These are phyloP conservation scores for Epichloe bromicola DNA, from an alignment of 2,329 filamentous ascomycete species.

Conservation along the genomic window DNA sequence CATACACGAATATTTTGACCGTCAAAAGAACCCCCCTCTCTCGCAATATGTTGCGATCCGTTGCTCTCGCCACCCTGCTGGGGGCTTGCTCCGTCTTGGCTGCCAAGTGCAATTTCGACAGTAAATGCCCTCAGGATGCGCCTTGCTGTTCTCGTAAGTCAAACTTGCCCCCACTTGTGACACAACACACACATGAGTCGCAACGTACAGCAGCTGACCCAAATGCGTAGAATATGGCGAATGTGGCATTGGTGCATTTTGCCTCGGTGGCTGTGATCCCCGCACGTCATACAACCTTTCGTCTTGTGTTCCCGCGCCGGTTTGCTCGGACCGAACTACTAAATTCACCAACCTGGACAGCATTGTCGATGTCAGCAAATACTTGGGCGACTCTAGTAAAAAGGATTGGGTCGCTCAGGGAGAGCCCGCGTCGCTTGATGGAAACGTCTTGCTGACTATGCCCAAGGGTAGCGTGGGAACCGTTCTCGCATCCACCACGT, in stretches of 20 bases:
- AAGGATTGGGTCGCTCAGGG: slow-evolving; percentile 87
- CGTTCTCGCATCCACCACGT: slow-evolving; percentile 67
- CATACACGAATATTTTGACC: too few relatives aligned
- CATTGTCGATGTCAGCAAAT: slow-evolving; percentile 60
- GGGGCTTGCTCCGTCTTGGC: slow-evolving; percentile 19
- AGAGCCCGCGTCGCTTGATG: slow-evolving; percentile 52
- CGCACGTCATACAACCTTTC: slow-evolving; percentile 70
- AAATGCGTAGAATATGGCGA: slow-evolving; percentile 63
- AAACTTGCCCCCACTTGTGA: not conserved
- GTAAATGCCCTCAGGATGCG: slow-evolving; percentile 56
- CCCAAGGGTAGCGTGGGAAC: slow-evolving; percentile 73
- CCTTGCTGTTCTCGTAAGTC: slow-evolving; percentile 71
- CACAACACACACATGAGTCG: not conserved
- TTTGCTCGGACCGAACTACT: slow-evolving; percentile 65
- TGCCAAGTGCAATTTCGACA: slow-evolving; percentile 31
- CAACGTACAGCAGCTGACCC: slow-evolving; percentile 8
- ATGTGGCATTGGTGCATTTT: slow-evolving; percentile 90
- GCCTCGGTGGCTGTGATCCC: slow-evolving; percentile 88
- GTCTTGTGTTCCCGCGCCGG: slow-evolving; percentile 72
- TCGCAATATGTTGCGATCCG: slow-evolving; percentile 20
- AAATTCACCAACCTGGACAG: slow-evolving; percentile 58
- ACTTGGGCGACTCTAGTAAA: slow-evolving; percentile 71
- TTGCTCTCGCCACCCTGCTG: slow-evolving; percentile 19
- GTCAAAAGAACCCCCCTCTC: not conserved
- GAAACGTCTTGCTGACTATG: slow-evolving; percentile 78